These are phyloP conservation scores for Candida corydali DNA, from an alignment of 805 yeast genomes.

Conservation along the genomic window DNA sequence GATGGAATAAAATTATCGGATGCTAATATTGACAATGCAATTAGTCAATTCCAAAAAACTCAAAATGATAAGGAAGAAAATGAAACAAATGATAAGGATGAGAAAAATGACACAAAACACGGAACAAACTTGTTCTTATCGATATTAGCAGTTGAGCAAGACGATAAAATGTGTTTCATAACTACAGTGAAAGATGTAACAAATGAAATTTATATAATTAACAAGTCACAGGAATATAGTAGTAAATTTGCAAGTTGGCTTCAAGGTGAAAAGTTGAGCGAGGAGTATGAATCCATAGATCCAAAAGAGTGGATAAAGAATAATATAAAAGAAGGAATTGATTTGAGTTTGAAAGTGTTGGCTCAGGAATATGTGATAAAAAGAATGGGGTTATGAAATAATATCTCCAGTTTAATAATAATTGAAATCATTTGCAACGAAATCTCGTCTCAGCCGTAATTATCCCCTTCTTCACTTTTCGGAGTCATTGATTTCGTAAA, in stretches of 20 bases:
- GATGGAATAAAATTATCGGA: constrained; percentile 74
- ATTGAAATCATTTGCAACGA: constrained; percentile 21
- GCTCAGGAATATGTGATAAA: constrained; percentile 89
- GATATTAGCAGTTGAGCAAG: constrained; percentile 51
- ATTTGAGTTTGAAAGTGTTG: constrained; percentile 74
- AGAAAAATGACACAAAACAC: neutral
- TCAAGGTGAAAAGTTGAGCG: constrained; percentile 43
- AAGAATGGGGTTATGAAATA: constrained; percentile 74
- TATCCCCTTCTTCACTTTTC: constrained; percentile 18
- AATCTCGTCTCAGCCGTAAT: constrained; percentile 22
- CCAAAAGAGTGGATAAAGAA: constrained; percentile 42
- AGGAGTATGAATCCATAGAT: constrained; percentile 23
- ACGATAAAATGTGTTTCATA: neutral
- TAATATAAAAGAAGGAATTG: constrained; percentile 57
- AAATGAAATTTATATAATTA: constrained; percentile 67
- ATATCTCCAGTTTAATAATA: constrained; percentile 16
- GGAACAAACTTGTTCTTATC: constrained; percentile 56
- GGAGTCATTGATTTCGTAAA: constrained; percentile 24
- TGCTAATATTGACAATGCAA: constrained; percentile 81
- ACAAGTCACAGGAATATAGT: constrained; percentile 89
- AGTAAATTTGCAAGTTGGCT: constrained; percentile 91
- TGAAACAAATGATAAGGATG: constrained; percentile 13
- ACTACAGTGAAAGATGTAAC: constrained; percentile 61
- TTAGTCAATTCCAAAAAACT: constrained; percentile 32
- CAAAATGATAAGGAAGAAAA: constrained; percentile 14